phyloP scores from a whole-genome alignment of 2,329 filamentous ascomycete species.

The Penicillium sp. region DNA sequence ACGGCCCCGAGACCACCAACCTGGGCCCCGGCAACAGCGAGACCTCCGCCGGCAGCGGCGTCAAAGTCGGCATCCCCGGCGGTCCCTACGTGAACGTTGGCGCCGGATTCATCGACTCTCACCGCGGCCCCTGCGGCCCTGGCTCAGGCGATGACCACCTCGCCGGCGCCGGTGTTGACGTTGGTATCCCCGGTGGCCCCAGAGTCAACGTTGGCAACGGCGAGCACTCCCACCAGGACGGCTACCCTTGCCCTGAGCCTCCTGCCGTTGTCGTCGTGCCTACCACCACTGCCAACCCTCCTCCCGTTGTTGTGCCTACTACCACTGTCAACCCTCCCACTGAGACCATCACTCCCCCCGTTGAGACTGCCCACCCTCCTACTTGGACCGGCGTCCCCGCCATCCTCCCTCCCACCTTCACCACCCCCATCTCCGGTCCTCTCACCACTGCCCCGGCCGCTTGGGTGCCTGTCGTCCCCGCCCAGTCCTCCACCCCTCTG shows the following conservation, averaged over 20 bases:
- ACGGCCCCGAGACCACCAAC: conserved; percentile 12
- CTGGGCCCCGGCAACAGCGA: conserved; percentile 17
- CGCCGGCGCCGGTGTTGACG: conserved; percentile 17
- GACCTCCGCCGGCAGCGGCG: conserved; percentile 20
- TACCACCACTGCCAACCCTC: background rate
- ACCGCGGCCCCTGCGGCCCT: conserved; percentile 22
- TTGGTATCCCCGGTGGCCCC: conserved; percentile 21
- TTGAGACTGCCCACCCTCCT: background rate
- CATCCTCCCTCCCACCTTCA: conserved; percentile 20
- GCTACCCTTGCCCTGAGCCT: conserved; percentile 20
- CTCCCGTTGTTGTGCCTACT: background rate
- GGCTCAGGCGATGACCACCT: conserved; percentile 9
- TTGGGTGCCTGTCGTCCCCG: conserved; percentile 9
- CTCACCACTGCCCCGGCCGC: conserved; percentile 15
- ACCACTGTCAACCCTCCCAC: background rate
- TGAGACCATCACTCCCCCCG: background rate
- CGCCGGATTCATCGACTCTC: conserved; percentile 18
- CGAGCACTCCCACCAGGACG: conserved; percentile 12
- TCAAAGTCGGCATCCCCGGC: conserved; percentile 26
- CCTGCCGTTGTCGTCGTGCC: background rate
- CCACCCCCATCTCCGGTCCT: conserved; percentile 22
- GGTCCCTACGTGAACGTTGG: conserved; percentile 27
- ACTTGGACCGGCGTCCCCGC: background rate
- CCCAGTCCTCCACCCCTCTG: conserved; percentile 19
- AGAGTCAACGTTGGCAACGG: conserved; percentile 14